Conservation (phyloP, 2,329 filamentous ascomycete species). For the Venturia effusa region DNA sequence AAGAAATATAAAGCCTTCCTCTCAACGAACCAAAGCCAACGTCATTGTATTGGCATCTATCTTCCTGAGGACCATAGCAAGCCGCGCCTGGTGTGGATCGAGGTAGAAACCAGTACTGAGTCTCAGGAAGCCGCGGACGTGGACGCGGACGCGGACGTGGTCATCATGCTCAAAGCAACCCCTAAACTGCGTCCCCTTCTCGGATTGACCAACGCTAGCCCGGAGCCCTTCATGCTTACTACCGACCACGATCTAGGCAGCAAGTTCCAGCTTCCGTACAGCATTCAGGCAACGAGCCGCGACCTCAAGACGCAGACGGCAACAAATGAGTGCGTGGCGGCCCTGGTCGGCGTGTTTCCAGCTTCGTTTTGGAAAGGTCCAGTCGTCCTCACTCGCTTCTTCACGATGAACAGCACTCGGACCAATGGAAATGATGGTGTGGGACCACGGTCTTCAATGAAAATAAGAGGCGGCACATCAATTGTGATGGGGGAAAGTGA, state of each 20-base stretch:
- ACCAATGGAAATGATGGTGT: not conserved
- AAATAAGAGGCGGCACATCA: not conserved
- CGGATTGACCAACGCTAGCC: not conserved
- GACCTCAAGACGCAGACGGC: not conserved
- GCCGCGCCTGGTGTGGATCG: not conserved
- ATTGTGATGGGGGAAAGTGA: not conserved
- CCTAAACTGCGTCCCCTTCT: not conserved
- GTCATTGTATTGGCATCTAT: not conserved
- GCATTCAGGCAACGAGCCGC: not conserved
- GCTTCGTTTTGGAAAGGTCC: not conserved
- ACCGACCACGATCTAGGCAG: not conserved
- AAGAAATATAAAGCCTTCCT: slow-evolving; percentile 10
- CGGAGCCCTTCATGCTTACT: not conserved
- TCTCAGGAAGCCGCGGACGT: not conserved
- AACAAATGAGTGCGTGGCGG: not conserved
- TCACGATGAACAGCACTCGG: not conserved
- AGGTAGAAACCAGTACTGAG: not conserved
- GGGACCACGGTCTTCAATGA: not conserved
- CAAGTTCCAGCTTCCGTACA: not conserved
- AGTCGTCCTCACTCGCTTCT: not conserved
- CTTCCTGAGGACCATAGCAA: not conserved
- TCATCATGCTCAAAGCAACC: not conserved
- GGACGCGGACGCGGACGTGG: no score
- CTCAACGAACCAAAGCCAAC: not conserved
- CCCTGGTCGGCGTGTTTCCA: not conserved